Evolutionary conservation across 1,284 basidiomycete species (phyloP).

Genomic region (Schizopora paradoxa): DNA sequence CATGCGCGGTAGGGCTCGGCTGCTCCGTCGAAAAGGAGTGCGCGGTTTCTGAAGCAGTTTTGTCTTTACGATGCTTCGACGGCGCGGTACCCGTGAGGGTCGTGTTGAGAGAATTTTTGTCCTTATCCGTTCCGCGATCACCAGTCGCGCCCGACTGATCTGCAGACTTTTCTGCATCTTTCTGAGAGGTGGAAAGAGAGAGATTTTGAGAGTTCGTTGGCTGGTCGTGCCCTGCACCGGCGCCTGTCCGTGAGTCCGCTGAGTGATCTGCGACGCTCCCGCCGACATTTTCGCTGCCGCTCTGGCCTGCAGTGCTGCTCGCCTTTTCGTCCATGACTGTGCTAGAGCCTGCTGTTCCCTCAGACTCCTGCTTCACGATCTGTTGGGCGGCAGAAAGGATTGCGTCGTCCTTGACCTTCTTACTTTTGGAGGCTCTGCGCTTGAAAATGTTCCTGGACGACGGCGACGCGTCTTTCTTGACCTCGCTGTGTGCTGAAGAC

Average conservation of each 20-base stretch:
- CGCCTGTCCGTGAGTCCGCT: slow-evolving; percentile 8
- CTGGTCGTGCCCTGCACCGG: slow-evolving; percentile 16
- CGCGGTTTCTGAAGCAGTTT: slow-evolving; percentile 34
- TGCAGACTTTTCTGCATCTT: slow-evolving; percentile 6
- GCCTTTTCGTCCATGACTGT: slow-evolving; percentile 1
- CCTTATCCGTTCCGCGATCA: slow-evolving; percentile 30
- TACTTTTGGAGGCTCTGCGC: slow-evolving; percentile 12
- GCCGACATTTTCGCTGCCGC: no score
- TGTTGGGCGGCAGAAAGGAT: slow-evolving; percentile 10
- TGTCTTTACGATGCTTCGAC: slow-evolving; percentile 32
- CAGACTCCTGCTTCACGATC: slow-evolving; percentile 7
- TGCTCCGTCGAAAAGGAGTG: slow-evolving; percentile 23
- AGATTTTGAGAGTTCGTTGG: no score
- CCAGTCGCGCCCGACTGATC: slow-evolving; percentile 13
- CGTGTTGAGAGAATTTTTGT: slow-evolving; percentile 38
- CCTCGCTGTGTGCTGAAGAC: neutral
- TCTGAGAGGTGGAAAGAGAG: slow-evolving; percentile 4
- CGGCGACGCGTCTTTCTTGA: slow-evolving; percentile 13
- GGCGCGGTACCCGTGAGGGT: slow-evolving; percentile 31
- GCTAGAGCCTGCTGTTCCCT: slow-evolving; percentile 2
- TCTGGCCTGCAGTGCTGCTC: no score
- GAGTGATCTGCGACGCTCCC: slow-evolving; percentile 1
- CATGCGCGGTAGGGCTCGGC: slow-evolving; percentile 25
- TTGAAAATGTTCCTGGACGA: slow-evolving; percentile 7
- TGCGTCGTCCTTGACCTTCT: slow-evolving; percentile 13